Evolutionary conservation across 371 early-diverging fungal genomes (phyloP), one percentile per base, ranked within the genome.

Genomic region (Mucor velutinosus): DNA sequence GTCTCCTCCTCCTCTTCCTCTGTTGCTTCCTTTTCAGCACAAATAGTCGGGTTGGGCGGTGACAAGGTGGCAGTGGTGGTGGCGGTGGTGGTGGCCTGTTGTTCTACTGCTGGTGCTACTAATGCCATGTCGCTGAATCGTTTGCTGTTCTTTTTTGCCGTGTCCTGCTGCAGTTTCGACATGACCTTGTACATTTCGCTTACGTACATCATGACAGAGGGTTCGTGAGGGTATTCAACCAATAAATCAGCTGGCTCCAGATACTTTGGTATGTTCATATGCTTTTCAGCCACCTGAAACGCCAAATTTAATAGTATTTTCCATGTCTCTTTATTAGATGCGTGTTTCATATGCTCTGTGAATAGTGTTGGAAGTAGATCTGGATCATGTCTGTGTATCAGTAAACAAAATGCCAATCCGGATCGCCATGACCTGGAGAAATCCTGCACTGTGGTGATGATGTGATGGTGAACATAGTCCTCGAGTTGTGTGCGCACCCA

Each of bases 401-500:
- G 76, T 33, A 89, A 83, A 65, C 86, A 82, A 71, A 93, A 93
- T 15, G 86, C 87, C 27, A 89, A 71, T 7, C 93, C 93, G 61
- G 84, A 89, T 62, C 86, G 77, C 93, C 93, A 93, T 11, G 87
- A 82, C 32, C 81, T 80, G 56, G 88, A 81, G 73, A 93, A 91
- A 72, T 93, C 89, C 37, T 81, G 82, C 3, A 89, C 73, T 6
- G 78, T 62, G 35, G 82, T 78, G 29, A 89, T 82, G 25, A 89
- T 76, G 33, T 85, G 79, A 14, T 78, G 79, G 4, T 58, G 47
- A 2, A 75, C 61, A 70, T 91, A 92, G 47, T 86, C 85, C 17
- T 77, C 80, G 1, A 92, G 79, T 56, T 87, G 88, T 27, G 76
- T 73, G 25, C 84, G 83, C 23, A 90, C 90, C 94, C 94, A 94